phyloP scores from a whole-genome alignment of 257 asterid species.

The Scutellaria galericulata region DNA sequence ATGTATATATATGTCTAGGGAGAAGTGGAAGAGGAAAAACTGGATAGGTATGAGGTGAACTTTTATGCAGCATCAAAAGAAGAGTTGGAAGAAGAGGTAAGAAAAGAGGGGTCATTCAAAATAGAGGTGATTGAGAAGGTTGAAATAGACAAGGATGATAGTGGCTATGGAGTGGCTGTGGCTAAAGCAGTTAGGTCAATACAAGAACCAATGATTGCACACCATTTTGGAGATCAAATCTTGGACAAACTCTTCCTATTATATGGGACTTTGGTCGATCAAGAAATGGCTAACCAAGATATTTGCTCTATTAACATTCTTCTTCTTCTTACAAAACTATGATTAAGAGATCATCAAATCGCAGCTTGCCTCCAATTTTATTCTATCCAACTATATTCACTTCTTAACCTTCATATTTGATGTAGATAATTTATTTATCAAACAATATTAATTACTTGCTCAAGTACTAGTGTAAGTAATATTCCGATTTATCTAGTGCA shows the following conservation, averaged over 20 bases:
- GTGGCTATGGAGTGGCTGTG: slow-evolving; percentile 64
- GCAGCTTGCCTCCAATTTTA: too few species aligned
- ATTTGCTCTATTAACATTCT: slow-evolving; percentile 53
- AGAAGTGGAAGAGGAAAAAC: slow-evolving; percentile 55
- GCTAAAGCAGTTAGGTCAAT: slow-evolving; percentile 83
- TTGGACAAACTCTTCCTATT: slow-evolving; percentile 59
- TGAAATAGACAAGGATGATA: slow-evolving; percentile 57
- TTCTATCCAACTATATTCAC: too few species aligned
- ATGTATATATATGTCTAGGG: too few species aligned
- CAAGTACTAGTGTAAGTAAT: too few species aligned
- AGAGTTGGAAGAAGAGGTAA: slow-evolving; percentile 67
- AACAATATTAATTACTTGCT: too few species aligned
- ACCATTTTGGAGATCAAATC: slow-evolving; percentile 69
- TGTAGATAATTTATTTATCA: too few species aligned
- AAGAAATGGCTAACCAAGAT: slow-evolving; percentile 57
- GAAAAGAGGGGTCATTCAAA: slow-evolving; percentile 62
- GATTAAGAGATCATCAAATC: background rate
- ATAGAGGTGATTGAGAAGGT: slow-evolving; percentile 56
- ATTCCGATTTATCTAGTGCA: too few species aligned
- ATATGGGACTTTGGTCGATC: slow-evolving; percentile 71
- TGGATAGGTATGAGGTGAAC: slow-evolving; percentile 74
- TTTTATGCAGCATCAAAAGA: slow-evolving; percentile 80
- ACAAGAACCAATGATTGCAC: slow-evolving; percentile 77
- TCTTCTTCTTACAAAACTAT: slow-evolving; percentile 55
- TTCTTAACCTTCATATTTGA: too few species aligned